Base-by-base conservation (phyloP, 148 eudicot genomes). In the Pharnaceum exiguum region DNA sequence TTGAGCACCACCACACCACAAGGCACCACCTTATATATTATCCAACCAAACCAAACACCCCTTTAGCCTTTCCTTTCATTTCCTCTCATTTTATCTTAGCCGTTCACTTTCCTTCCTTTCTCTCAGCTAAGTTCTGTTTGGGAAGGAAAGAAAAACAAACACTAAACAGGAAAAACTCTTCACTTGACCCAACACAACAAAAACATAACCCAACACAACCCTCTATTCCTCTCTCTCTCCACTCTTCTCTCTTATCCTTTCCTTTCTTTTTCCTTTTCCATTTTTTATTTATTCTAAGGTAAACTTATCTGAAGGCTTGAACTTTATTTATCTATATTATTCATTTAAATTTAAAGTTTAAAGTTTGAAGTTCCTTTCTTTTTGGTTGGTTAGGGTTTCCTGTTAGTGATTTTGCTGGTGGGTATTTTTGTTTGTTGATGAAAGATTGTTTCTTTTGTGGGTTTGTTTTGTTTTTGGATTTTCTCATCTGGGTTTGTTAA, bases 51-150 rank as follows among this genome's bases (percentile, higher is more conserved):
- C 18, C 22, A 32, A 33, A 5, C 43, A 42, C 36, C 58, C 33
- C 36, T 44, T 23, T 10, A 54, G 42, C 58, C 58, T 27, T 54
- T 36, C 44, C 57, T 52, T n/a, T 31, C 40, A 9, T 24, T 29
- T 22, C 51, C 10, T 35, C 43, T 17, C 16, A 49, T 58, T 42
- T 51, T 57, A 46, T 56, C 61, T 15, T 8, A 46, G 25, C 35
- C 62, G 27, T 55, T 55, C 69, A 55, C 40, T 19, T 27, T 60
- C 54, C 46, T n/a, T n/a, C n/a, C n/a, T n/a, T n/a, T n/a, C 66
- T 60, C 44, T 60, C 71, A 50, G 16, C 31, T 55, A n/a, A n/a
- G n/a, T n/a, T n/a, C n/a, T n/a, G n/a, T n/a, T n/a, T n/a, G n/a
- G n/a, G n/a, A n/a, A n/a, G 67, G 56, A 55, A 55, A 56, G 48